Conservation (phyloP, 169 alveolate genomes). For the Eimeria praecox region DNA sequence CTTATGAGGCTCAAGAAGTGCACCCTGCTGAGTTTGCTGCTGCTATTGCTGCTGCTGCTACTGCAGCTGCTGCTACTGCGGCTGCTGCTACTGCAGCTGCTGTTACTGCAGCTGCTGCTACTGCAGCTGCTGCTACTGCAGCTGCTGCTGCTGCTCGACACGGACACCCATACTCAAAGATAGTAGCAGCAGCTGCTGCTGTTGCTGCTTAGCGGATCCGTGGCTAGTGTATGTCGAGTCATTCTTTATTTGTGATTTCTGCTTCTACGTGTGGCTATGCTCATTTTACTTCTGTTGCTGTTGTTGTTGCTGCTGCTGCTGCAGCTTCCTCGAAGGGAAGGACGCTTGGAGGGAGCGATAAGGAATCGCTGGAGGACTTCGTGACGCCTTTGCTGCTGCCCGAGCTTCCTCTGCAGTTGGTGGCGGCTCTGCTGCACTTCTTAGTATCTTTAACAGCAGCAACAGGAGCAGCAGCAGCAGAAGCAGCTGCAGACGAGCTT, state of each 20-base stretch:
- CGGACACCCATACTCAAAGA: too few species aligned
- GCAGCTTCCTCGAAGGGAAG: constrained; percentile 25
- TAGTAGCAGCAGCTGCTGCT: neutral
- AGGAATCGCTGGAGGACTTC: constrained; percentile 68
- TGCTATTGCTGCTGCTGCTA: neutral
- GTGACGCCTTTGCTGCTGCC: constrained; percentile 67
- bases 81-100: neutral
- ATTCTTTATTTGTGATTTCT: neutral
- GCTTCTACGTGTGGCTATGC: neutral
- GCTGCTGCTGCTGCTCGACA: neutral
- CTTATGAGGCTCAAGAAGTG: neutral
- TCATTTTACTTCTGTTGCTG: constrained; percentile 7
- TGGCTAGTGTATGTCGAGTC: neutral
- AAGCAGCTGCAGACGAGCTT: neutral
- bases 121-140: neutral
- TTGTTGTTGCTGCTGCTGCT: constrained; percentile 36
- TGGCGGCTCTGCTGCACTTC: constrained; percentile 45
- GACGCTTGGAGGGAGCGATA: neutral
- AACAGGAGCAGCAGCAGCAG: constrained; percentile 23
- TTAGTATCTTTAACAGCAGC: constrained; percentile 32
- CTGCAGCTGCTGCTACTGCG: neutral
- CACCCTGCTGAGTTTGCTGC: neutral
- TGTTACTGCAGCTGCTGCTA: neutral
- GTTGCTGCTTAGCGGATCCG: neutral
- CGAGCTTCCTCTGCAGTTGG: constrained; percentile 65